Evolutionary conservation across 371 early-diverging fungal genomes (phyloP).

Genomic region (Nematocida sp.): DNA sequence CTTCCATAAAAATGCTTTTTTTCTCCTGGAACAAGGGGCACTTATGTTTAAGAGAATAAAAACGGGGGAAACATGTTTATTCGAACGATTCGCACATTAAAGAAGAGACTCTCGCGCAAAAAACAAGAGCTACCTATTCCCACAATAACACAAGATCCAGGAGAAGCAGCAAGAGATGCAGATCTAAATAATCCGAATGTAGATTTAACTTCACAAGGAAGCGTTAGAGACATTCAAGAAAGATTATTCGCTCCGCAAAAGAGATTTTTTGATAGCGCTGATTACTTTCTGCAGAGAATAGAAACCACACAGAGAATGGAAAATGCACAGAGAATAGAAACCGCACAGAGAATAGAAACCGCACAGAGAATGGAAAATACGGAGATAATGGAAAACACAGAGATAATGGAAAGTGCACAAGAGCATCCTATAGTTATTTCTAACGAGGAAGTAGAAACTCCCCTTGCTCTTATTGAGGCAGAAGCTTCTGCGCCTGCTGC

Average conservation of each 20-base stretch:
- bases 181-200: background rate
- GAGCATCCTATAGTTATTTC: too few relatives aligned
- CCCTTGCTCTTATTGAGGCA: background rate
- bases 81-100: background rate
- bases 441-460: background rate
- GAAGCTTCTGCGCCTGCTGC: background rate
- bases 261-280: conserved; percentile 49
- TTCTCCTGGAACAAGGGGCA: background rate
- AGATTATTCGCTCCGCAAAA: conserved; percentile 34
- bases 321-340: background rate
- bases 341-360: background rate
- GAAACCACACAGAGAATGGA: background rate
- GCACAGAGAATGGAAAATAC: background rate
- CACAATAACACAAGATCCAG: background rate
- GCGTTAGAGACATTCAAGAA: conserved; percentile 7
- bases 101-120: background rate
- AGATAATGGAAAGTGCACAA: background rate
- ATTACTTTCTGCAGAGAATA: conserved; percentile 25
- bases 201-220: background rate
- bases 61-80: conserved; percentile 12
- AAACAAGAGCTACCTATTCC: background rate
- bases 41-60: background rate
- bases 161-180: background rate
- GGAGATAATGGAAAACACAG: background rate
- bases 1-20: conserved; percentile 22